A percentile compares a stretch with the other conserved stretches of the same genome.
phyloP scores from a whole-genome alignment of 441 rosid genomes.

The Pelargonium fulgidum region DNA sequence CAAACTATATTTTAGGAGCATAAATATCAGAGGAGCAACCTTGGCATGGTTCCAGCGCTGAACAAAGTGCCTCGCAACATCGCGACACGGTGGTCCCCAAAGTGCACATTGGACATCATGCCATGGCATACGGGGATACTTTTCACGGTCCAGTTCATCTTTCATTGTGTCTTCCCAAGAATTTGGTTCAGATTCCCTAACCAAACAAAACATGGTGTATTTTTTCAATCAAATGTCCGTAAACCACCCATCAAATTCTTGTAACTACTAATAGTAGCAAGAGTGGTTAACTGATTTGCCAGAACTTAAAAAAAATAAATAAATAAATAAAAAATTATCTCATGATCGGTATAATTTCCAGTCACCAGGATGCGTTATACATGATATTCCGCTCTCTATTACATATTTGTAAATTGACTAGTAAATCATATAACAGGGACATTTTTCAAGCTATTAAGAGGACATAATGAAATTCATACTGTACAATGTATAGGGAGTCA shows the following conservation, averaged over 20 bases:
- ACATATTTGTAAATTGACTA: neutral
- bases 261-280: neutral
- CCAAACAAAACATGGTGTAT: slow-evolving; percentile 11
- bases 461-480: slow-evolving; percentile 6
- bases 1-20: slow-evolving; percentile 10
- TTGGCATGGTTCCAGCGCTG: slow-evolving; percentile 99
- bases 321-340: neutral
- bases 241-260: neutral
- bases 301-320: neutral
- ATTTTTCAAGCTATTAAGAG: slow-evolving; percentile 5
- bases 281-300: neutral
- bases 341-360: neutral
- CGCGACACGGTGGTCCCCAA: slow-evolving; percentile 98
- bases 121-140: slow-evolving; percentile 99
- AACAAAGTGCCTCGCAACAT: slow-evolving; percentile 93
- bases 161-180: slow-evolving; percentile 97
- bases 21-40: slow-evolving; percentile 37
- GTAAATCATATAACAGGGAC: neutral
- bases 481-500: neutral
- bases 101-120: slow-evolving; percentile 99
- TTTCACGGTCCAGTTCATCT: slow-evolving; percentile 88
- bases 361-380: neutral
- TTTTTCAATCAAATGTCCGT: neutral
- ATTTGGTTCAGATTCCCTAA: slow-evolving; percentile 98
- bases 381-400: neutral